Conservation (phyloP, 257 asterid species). For the Nicotiana benthamiana region DNA sequence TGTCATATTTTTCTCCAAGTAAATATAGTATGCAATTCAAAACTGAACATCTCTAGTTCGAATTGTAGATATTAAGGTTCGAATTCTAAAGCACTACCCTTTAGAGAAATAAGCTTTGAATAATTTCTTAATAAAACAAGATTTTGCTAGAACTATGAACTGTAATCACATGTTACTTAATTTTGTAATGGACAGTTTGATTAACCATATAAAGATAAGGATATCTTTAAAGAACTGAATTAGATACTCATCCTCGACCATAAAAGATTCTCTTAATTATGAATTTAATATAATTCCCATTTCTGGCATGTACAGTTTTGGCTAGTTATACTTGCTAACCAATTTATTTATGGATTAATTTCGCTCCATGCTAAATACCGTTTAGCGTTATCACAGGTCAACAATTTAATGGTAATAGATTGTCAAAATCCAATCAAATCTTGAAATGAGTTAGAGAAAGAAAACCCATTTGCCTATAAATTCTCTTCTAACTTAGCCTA, state of each 20-base stretch:
- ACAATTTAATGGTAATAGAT: neutral
- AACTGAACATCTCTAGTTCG: neutral
- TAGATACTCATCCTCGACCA: neutral
- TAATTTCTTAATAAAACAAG: neutral
- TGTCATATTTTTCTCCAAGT: neutral
- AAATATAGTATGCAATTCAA: neutral
- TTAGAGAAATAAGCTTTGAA: neutral
- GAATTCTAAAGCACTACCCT: neutral
- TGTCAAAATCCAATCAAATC: neutral
- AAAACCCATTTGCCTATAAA: neutral
- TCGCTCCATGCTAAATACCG: neutral
- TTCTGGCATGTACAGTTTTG: neutral
- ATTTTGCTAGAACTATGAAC: neutral
- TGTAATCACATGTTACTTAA: too few relatives aligned
- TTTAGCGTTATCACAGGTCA: neutral
- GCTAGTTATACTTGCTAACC: neutral
- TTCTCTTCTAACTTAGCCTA: neutral
- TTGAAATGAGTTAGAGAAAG: neutral
- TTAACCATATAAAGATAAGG: too few relatives aligned
- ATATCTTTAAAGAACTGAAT: neutral
- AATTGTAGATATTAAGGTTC: too few relatives aligned
- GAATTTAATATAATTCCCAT: neutral
- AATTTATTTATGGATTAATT: neutral
- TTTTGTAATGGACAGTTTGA: too few relatives aligned
- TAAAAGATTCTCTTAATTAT: neutral